A percentile compares a stretch with the other conserved stretches of the same genome.
Conservation (phyloP, 768 basidiomycete genomes). For the Pisolithus microcarpus region DNA sequence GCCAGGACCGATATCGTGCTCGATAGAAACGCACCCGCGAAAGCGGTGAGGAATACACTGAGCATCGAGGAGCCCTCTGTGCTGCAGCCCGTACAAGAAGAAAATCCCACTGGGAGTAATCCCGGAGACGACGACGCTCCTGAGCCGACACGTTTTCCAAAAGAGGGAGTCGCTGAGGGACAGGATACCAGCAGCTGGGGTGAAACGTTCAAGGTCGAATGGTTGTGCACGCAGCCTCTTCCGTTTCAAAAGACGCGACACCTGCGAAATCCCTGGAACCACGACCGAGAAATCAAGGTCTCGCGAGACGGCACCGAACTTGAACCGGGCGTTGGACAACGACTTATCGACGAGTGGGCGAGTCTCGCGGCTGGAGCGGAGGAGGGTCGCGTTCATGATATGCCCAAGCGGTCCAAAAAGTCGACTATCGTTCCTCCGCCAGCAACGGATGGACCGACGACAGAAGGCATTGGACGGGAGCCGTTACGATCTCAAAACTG, state of each 20-base stretch:
- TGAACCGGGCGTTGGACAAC: conserved; percentile 68
- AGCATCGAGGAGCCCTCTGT: conserved; percentile 14
- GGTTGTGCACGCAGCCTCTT: conserved; percentile 65
- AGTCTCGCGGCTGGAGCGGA: conserved; percentile 18
- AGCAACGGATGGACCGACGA: background rate
- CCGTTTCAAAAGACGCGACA: conserved; percentile 74
- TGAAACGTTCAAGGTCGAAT: conserved; percentile 73
- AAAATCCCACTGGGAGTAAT: conserved; percentile 1
- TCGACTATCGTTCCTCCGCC: background rate
- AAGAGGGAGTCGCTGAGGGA: conserved; percentile 8
- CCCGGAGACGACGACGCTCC: conserved; percentile 17
- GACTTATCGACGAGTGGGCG: conserved; percentile 65
- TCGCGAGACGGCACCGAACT: conserved; percentile 90
- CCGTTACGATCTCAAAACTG: background rate
- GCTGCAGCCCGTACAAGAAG: conserved; percentile 20
- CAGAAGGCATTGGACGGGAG: background rate
- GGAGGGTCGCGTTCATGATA: background rate
- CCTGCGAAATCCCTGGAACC: conserved; percentile 90
- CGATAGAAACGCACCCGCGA: conserved; percentile 34
- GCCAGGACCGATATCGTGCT: conserved; percentile 27
- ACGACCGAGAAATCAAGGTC: conserved; percentile 72
- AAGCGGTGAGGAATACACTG: conserved; percentile 20
- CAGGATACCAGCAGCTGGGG: conserved; percentile 48
- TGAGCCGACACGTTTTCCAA: conserved; percentile 18
- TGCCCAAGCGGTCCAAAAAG: background rate